Evolutionary conservation across 2,329 filamentous ascomycete species (phyloP).

Genomic region (Colletotrichum salicis): DNA sequence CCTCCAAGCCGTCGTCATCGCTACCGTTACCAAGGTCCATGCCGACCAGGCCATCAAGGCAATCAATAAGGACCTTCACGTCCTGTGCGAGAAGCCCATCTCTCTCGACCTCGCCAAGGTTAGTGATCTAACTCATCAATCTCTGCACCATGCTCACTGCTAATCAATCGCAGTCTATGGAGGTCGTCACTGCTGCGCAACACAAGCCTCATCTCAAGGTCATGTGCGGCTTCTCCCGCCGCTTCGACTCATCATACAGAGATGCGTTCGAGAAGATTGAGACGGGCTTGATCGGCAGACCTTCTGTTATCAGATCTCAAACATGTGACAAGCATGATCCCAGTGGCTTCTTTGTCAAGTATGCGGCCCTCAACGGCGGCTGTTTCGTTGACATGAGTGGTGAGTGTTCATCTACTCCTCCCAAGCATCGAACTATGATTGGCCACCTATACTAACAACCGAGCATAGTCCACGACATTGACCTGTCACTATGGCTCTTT

Average conservation of each 20-base stretch:
- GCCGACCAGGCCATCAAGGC: slow-evolving; percentile 67
- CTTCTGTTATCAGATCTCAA: slow-evolving; percentile 70
- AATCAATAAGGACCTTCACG: slow-evolving; percentile 64
- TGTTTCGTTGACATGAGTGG: slow-evolving; percentile 70
- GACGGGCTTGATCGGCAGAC: slow-evolving; percentile 66
- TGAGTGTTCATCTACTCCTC: neutral
- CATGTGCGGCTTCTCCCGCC: slow-evolving; percentile 56
- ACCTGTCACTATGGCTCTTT: slow-evolving; percentile 48
- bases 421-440: no score
- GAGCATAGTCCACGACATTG: slow-evolving; percentile 16
- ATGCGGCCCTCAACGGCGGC: slow-evolving; percentile 72
- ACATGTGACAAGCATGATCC: slow-evolving; percentile 75
- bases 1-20: slow-evolving; percentile 54
- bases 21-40: slow-evolving; percentile 62
- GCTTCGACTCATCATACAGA: slow-evolving; percentile 73
- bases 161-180: slow-evolving; percentile 59
- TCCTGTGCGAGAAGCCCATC: slow-evolving; percentile 69
- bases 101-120: slow-evolving; percentile 69
- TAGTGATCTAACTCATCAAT: neutral
- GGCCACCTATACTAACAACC: neutral
- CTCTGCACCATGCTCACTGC: neutral
- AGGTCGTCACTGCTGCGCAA: slow-evolving; percentile 66
- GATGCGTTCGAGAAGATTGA: slow-evolving; percentile 65
- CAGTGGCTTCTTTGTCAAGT: slow-evolving; percentile 74
- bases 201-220: slow-evolving; percentile 70